Percentiles rank a stretch among this genome's conserved stretches.
These are phyloP conservation scores for Fusarium sp. DNA, from an alignment of 2,329 filamentous ascomycete species.

Conservation along the genomic window DNA sequence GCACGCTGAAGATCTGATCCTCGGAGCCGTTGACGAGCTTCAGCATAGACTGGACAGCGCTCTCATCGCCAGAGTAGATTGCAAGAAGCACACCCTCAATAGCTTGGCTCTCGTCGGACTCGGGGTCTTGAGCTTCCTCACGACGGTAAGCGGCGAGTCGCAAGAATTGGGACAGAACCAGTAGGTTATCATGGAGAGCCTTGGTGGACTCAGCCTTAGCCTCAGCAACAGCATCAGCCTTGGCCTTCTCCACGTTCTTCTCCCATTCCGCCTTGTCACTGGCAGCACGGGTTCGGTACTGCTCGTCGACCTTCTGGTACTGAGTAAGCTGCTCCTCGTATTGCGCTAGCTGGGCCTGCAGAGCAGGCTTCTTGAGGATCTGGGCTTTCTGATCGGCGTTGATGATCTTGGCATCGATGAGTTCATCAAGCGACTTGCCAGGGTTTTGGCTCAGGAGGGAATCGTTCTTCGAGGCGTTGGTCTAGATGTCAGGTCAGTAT, in stretches of 20 bases:
- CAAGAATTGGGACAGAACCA: conserved; percentile 83
- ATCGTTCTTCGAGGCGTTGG: conserved; percentile 79
- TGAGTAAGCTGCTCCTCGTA: conserved; percentile 80
- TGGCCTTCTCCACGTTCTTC: conserved; percentile 68
- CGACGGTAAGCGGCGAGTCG: conserved; percentile 82
- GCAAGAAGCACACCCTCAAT: conserved; percentile 83
- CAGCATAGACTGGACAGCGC: conserved; percentile 79
- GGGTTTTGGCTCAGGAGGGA: conserved; percentile 76
- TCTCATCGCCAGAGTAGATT: conserved; percentile 83
- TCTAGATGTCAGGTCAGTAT: conserved; percentile 57
- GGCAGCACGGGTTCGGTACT: conserved; percentile 72
- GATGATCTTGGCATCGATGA: conserved; percentile 78
- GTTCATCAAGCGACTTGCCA: conserved; percentile 77
- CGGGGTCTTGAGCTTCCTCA: conserved; percentile 74
- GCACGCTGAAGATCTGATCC: conserved; percentile 74
- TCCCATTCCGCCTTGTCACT: conserved; percentile 71
- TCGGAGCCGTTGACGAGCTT: conserved; percentile 80
- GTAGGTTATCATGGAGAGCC: conserved; percentile 72
- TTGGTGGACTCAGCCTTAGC: conserved; percentile 64
- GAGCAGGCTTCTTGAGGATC: conserved; percentile 79
- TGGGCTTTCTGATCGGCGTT: conserved; percentile 84
- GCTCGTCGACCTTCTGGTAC: conserved; percentile 80
- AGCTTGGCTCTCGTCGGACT: conserved; percentile 79
- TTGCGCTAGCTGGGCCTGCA: conserved; percentile 76
- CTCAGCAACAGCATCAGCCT: conserved; percentile 65